Evolutionary conservation across 257 asterid species (phyloP).

Genomic region (Leonotis leonurus): DNA sequence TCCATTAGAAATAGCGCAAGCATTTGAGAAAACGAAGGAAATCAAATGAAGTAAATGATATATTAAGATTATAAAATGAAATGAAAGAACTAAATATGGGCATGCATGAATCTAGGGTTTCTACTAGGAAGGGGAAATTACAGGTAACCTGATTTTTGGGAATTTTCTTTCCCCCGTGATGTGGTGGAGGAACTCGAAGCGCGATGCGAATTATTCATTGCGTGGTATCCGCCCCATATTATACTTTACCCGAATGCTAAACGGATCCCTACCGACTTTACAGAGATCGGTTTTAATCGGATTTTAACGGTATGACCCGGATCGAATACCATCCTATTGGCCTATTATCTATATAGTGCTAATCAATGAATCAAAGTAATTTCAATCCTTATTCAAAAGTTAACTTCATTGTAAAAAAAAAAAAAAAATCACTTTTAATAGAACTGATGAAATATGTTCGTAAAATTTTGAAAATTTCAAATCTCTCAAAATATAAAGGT

Average conservation of each 20-base stretch:
- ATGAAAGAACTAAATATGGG: background rate
- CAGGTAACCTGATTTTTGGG: conserved; percentile 8
- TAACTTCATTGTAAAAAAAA: no score
- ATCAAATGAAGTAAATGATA: background rate
- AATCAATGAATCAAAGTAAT: no score
- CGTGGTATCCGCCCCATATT: background rate
- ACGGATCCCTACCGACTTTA: conserved; percentile 4
- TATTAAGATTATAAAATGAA: background rate
- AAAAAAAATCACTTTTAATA: no score
- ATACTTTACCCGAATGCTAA: background rate
- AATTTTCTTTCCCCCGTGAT: background rate
- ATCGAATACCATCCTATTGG: background rate
- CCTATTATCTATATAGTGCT: no score
- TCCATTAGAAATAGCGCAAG: no score
- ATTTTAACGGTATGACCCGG: background rate
- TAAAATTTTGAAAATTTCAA: no score
- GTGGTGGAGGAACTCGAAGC: background rate
- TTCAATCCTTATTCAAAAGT: no score
- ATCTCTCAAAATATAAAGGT: no score
- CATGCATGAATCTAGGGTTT: conserved; percentile 8
- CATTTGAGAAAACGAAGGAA: background rate
- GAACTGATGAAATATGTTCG: no score
- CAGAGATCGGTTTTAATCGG: background rate
- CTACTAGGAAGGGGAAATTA: background rate
- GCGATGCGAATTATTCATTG: background rate